These are phyloP conservation scores for Fusarium nygamai DNA, from an alignment of 2,329 filamentous ascomycete species.

Conservation along the genomic window DNA sequence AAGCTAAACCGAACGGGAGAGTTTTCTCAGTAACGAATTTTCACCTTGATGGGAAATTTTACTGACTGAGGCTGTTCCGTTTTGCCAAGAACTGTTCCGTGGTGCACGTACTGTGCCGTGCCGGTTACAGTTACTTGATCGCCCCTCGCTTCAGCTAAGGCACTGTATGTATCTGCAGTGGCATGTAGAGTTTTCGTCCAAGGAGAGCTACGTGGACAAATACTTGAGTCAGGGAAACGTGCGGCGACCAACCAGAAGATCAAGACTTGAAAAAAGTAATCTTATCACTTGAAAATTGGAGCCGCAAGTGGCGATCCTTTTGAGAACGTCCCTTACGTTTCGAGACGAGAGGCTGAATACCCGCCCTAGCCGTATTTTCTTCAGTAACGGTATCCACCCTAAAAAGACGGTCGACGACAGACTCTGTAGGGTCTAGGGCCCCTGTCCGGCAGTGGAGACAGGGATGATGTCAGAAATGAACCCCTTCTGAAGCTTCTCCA, in stretches of 20 bases:
- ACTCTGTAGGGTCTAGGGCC: slow-evolving; percentile 17
- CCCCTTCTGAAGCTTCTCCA: slow-evolving; percentile 5
- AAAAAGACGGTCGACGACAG: slow-evolving; percentile 21
- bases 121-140: neutral
- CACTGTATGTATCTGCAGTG: neutral
- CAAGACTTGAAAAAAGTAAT: slow-evolving; percentile 7
- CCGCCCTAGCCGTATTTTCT: slow-evolving; percentile 34
- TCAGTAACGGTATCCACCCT: slow-evolving; percentile 30
- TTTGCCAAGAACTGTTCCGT: neutral
- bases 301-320: slow-evolving; percentile 32
- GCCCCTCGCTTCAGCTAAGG: neutral
- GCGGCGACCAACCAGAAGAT: slow-evolving; percentile 18
- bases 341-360: slow-evolving; percentile 1
- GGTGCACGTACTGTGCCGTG: neutral
- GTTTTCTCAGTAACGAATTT: slow-evolving; percentile 13
- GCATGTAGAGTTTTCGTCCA: neutral
- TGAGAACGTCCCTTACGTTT: neutral
- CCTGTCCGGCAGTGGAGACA: slow-evolving; percentile 23
- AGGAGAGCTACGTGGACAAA: slow-evolving; percentile 28
- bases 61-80: slow-evolving; percentile 1
- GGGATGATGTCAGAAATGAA: slow-evolving; percentile 35
- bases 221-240: slow-evolving; percentile 31
- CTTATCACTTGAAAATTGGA: slow-evolving; percentile 29
- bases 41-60: slow-evolving; percentile 5
- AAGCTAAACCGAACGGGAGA: neutral